Evolutionary conservation across 495 filamentous ascomycete species (phyloP).

Genomic region (Neurospora intermedia): DNA sequence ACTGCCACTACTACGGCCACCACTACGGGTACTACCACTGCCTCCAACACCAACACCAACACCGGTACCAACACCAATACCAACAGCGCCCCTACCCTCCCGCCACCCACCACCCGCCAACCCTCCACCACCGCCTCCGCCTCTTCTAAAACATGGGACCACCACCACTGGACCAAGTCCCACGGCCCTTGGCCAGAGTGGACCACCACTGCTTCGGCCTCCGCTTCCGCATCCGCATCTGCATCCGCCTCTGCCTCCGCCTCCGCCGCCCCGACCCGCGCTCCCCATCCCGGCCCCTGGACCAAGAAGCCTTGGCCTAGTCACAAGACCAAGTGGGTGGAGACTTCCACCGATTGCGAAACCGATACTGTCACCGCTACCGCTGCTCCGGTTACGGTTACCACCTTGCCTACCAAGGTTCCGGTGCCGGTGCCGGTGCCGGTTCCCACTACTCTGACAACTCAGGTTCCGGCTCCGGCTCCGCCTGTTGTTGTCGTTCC

Average conservation of each 20-base stretch:
- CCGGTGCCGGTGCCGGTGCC: neutral
- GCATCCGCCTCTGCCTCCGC: neutral
- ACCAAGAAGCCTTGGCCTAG: neutral
- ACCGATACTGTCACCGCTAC: constrained; percentile 1
- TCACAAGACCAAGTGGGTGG: neutral
- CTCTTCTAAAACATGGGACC: neutral
- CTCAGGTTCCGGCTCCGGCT: neutral
- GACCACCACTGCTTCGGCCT: constrained; percentile 1
- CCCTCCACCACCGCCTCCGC: constrained; percentile 1
- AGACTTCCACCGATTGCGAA: neutral
- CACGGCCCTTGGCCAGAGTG: neutral
- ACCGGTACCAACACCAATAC: no score
- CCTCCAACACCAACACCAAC: neutral
- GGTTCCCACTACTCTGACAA: neutral
- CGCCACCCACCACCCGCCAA: neutral
- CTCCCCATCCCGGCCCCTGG: neutral
- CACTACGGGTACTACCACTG: neutral
- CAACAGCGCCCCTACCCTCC: neutral
- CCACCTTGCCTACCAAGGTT: neutral
- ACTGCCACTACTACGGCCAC: neutral
- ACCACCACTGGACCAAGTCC: constrained; percentile 4
- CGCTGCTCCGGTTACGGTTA: neutral
- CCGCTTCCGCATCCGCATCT: neutral
- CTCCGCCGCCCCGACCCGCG: neutral
- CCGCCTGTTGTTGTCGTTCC: no score